Evolutionary conservation across 805 yeast genomes (phyloP), one percentile per base, ranked within the genome.

Genomic region (Lachancea fermentati): DNA sequence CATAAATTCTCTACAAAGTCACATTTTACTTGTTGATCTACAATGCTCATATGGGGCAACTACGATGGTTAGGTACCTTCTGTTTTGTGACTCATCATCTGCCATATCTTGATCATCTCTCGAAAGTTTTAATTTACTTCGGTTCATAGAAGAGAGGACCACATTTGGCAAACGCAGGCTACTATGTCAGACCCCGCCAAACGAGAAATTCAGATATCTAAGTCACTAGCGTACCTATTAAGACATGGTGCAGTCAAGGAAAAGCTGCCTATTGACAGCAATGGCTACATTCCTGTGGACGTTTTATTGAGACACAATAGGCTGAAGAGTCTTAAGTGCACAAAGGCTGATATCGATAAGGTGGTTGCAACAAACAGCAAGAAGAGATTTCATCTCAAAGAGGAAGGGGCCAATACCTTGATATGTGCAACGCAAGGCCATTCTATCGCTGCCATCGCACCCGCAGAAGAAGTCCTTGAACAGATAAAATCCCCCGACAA

Each of bases 341-440:
- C 85, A 0, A 37, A 63, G 2, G 76, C 72, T 12, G 93, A 84
- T 43, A 55, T 93, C 3, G 52, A 66, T 31, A 53, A 75, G 14
- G 71, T 87, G 1, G 96, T 88, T 0, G 68, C 59, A 0, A 66
- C 58, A 5, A 85, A 89, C 52, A 78, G 72, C 39, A 91, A 91
- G 62, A 71, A 80, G 50, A 60, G 98, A 40, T 91, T 80, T 61
- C 70, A 72, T 26, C 45, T 88, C 9, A 65, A 60, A 35, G 37
- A 5, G 2, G 49, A 48, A 11, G 50, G 50, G 7, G 62, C 57
- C 4, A 53, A 43, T 4, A 36, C 45, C 9, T 36, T 49, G 26
- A 76, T 91, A n/a, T 77, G 97, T 56, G 97, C 98, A 3, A 81
- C 81, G 38, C 98, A 93, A 61, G 98, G 98, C 3, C 98, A 93